phyloP scores from a whole-genome alignment of 73 alveolate species.

The Diophrys sp. region DNA sequence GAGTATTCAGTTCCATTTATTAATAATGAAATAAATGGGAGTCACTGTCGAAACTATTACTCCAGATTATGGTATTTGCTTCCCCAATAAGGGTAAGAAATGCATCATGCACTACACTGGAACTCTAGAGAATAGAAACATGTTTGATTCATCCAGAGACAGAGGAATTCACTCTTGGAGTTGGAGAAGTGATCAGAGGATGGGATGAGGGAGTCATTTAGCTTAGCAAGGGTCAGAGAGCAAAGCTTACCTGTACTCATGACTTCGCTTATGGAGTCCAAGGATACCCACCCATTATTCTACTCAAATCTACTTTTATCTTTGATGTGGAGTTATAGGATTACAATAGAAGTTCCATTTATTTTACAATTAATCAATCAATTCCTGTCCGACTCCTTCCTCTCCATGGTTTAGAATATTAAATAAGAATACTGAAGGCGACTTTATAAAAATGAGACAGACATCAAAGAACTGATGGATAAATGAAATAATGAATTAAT shows the following conservation, averaged over 20 bases:
- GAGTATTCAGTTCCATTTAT: too few relatives aligned
- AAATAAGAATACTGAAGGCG: too few relatives aligned
- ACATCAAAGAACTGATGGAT: too few relatives aligned
- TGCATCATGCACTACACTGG: constrained; percentile 83
- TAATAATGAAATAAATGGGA: too few relatives aligned
- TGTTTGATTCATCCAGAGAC: constrained; percentile 78
- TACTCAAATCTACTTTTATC: constrained; percentile 80
- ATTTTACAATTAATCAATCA: too few relatives aligned
- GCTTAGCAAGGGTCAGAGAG: constrained; percentile 91
- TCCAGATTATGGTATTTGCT: constrained; percentile 52
- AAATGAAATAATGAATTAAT: too few relatives aligned
- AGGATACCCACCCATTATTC: constrained; percentile 89
- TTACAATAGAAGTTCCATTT: too few relatives aligned
- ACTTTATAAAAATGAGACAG: too few relatives aligned
- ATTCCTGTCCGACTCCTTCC: too few relatives aligned
- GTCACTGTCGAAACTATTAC: background rate
- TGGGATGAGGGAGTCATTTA: constrained; percentile 96
- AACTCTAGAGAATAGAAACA: constrained; percentile 67
- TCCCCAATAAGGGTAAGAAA: constrained; percentile 62
- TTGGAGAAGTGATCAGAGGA: constrained; percentile 92
- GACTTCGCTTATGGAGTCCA: constrained; percentile 87
- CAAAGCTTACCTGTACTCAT: constrained; percentile 76
- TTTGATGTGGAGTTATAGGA: constrained; percentile 81
- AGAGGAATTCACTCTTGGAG: constrained; percentile 83
- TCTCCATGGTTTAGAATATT: too few relatives aligned